A percentile compares a stretch with the other conserved stretches of the same genome.
phyloP scores from a whole-genome alignment of 306 rosid species.

The Urtica urens region DNA sequence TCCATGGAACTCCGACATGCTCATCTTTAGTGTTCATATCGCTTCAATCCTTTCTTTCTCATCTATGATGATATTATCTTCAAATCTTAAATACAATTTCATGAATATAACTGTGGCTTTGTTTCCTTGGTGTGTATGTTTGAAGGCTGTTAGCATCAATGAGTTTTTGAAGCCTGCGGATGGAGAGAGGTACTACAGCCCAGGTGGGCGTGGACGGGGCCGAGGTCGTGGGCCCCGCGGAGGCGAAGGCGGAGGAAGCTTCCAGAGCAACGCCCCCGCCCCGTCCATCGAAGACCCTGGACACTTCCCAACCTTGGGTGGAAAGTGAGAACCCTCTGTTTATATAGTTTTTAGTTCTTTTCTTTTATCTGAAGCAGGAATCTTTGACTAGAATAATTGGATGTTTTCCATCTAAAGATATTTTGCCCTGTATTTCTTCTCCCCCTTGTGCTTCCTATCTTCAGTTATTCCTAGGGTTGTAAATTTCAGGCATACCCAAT shows the following conservation, averaged over 20 bases:
- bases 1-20: too few relatives aligned
- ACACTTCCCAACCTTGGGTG: slow-evolving; percentile 93
- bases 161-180: slow-evolving; percentile 93
- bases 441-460: not conserved
- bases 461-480: slow-evolving; percentile 23
- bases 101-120: not conserved
- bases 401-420: slow-evolving; percentile 33
- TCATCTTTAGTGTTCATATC: too few relatives aligned
- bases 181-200: slow-evolving; percentile 52
- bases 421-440: not conserved
- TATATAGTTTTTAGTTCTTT: slow-evolving; percentile 41
- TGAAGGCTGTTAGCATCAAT: slow-evolving; percentile 61
- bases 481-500: slow-evolving; percentile 37
- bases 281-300: slow-evolving; percentile 78
- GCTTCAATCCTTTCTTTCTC: not conserved
- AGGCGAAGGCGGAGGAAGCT: slow-evolving; percentile 28
- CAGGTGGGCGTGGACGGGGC: slow-evolving; percentile 66
- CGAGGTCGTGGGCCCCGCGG: slow-evolving; percentile 65
- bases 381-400: slow-evolving; percentile 36
- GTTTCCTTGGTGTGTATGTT: not conserved
- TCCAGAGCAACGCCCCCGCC: slow-evolving; percentile 34
- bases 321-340: slow-evolving; percentile 48
- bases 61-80: not conserved
- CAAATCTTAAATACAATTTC: too few relatives aligned
- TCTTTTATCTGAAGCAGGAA: slow-evolving; percentile 33